Percentiles rank a stretch among this genome's conserved stretches.
Conservation (phyloP, 306 rosid species). For the Casuarina glauca region DNA sequence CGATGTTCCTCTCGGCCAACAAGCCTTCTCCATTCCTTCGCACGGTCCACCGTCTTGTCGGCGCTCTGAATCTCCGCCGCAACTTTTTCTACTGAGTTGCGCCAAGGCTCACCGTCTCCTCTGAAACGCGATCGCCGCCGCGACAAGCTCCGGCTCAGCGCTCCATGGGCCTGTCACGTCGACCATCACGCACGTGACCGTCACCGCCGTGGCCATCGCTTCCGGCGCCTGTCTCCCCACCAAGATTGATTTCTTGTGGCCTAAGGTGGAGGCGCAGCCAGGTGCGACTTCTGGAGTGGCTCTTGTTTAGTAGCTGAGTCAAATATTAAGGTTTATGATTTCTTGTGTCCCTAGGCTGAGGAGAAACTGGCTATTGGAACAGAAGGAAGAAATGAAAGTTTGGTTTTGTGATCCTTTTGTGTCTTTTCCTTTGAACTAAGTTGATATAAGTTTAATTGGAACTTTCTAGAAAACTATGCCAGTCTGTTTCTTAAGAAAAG, state of each 20-base stretch:
- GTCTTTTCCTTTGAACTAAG: not conserved
- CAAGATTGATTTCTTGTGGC: slow-evolving; percentile 92
- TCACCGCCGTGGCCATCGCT: slow-evolving; percentile 94
- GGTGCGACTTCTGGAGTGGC: slow-evolving; percentile 37
- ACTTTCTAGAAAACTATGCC: not conserved
- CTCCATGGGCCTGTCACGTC: slow-evolving; percentile 83
- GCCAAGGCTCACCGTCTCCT: slow-evolving; percentile 42
- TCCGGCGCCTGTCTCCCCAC: slow-evolving; percentile 98
- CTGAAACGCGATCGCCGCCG: slow-evolving; percentile 74
- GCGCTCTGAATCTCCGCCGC: slow-evolving; percentile 48
- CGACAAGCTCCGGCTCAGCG: slow-evolving; percentile 58
- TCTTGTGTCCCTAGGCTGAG: not conserved
- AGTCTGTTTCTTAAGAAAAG: not conserved
- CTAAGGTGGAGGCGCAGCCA: slow-evolving; percentile 76
- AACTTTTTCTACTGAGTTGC: slow-evolving; percentile 44
- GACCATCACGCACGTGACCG: slow-evolving; percentile 92
- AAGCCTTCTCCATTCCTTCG: slow-evolving; percentile 40
- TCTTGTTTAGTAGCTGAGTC: too few species aligned
- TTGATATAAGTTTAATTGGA: not conserved
- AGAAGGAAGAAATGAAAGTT: too few species aligned
- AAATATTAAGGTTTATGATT: not conserved
- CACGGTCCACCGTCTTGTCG: slow-evolving; percentile 34
- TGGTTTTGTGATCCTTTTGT: not conserved
- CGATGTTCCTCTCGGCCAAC: slow-evolving; percentile 50
- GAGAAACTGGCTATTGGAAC: too few species aligned